Conservation (phyloP, 2,329 filamentous ascomycete species). For the Sarocladium brachiariae region DNA sequence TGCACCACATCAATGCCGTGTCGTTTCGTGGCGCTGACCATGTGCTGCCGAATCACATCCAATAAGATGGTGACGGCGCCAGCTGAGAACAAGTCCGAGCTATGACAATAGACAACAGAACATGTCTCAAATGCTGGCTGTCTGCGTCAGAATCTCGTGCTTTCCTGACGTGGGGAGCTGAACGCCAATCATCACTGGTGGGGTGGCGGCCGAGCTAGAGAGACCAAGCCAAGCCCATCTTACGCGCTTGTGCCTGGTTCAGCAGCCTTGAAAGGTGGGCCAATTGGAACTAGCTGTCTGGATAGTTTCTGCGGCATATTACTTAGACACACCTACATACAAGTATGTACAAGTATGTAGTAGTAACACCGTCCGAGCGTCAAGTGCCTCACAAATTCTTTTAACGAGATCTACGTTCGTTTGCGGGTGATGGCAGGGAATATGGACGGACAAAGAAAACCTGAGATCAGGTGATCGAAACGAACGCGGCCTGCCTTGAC, state of each 20-base stretch:
- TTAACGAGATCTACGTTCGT: no score
- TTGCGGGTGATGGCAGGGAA: no score
- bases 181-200: slow-evolving; percentile 4
- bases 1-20: slow-evolving; percentile 6
- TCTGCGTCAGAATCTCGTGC: background rate
- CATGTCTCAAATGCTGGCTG: slow-evolving; percentile 3
- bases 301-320: background rate
- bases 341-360: no score
- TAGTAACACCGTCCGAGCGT: background rate
- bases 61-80: background rate
- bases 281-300: background rate
- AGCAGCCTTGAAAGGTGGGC: background rate
- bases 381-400: no score
- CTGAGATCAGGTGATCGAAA: background rate
- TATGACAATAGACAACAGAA: background rate
- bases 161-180: slow-evolving; percentile 8
- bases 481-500: background rate
- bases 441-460: background rate
- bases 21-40: background rate
- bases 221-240: no score
- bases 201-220: background rate
- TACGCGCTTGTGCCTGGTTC: slow-evolving; percentile 4
- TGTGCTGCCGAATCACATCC: background rate
- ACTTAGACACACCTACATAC: no score
- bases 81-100: background rate